These are phyloP conservation scores for Russula emetica DNA, from an alignment of 768 basidiomycete species.

Conservation along the genomic window DNA sequence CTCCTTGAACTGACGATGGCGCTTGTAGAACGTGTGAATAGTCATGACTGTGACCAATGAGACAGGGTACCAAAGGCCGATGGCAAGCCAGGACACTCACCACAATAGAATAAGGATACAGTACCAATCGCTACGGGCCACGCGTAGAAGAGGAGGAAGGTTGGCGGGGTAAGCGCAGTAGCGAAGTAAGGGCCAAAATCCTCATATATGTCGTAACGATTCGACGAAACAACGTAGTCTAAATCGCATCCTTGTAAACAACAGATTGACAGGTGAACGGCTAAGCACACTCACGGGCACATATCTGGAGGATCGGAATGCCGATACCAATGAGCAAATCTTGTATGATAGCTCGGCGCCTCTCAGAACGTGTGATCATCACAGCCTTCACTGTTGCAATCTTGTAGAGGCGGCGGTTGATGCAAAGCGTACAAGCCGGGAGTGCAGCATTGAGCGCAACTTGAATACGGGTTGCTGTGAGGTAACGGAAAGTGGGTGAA, in stretches of 20 bases:
- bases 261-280: neutral
- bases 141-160: constrained; percentile 33
- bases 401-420: constrained; percentile 48
- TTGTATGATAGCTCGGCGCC: neutral
- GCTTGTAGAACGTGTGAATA: constrained; percentile 31
- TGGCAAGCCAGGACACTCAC: constrained; percentile 31
- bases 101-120: constrained; percentile 37
- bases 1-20: constrained; percentile 30
- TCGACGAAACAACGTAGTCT: neutral
- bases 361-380: constrained; percentile 28
- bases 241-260: neutral
- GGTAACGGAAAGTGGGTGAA: neutral
- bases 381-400: constrained; percentile 39
- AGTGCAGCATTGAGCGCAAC: constrained; percentile 38
- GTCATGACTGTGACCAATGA: constrained; percentile 28
- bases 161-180: constrained; percentile 33
- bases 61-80: neutral
- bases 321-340: constrained; percentile 33
- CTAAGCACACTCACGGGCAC: neutral
- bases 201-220: constrained; percentile 30
- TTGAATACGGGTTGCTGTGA: constrained; percentile 39
- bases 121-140: constrained; percentile 30
- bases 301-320: constrained; percentile 16
- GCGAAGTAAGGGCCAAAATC: constrained; percentile 44
- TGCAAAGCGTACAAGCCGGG: constrained; percentile 41